Percentiles rank a stretch among this genome's conserved stretches.
These are phyloP conservation scores for Mallotus repandus DNA, from an alignment of 441 rosid genomes.

Conservation along the genomic window DNA sequence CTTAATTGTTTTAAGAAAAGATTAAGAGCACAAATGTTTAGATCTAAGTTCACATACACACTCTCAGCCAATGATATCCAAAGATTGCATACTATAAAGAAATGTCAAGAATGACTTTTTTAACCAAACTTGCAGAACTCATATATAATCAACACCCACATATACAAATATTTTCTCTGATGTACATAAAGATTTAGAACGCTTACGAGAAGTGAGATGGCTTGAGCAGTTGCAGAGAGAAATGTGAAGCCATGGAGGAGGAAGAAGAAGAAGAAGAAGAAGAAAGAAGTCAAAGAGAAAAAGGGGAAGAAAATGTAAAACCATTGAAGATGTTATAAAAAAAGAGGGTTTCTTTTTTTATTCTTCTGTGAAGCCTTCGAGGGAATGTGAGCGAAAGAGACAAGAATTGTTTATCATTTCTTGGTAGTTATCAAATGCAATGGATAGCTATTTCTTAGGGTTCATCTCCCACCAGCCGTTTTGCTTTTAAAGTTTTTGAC, in stretches of 20 bases:
- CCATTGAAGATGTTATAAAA: slow-evolving; percentile 13
- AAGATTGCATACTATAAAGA: neutral
- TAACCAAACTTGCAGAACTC: neutral
- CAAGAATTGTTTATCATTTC: neutral
- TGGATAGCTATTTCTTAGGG: slow-evolving; percentile 10
- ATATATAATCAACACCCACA: neutral
- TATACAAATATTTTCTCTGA: neutral
- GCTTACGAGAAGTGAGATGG: slow-evolving; percentile 39
- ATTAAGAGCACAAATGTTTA: neutral
- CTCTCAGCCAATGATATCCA: neutral
- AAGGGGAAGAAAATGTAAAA: neutral
- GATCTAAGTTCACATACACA: neutral
- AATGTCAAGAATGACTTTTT: neutral
- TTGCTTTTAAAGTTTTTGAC: slow-evolving; percentile 4
- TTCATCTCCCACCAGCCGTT: slow-evolving; percentile 42
- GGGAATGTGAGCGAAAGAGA: slow-evolving; percentile 20
- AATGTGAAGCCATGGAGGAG: slow-evolving; percentile 48
- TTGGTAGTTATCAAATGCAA: neutral
- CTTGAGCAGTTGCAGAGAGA: slow-evolving; percentile 32
- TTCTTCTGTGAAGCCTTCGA: slow-evolving; percentile 35
- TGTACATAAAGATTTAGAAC: neutral
- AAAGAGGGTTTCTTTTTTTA: neutral
- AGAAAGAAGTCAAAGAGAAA: neutral
- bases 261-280: neutral
- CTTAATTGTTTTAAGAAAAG: neutral